Percentiles rank a stretch among this genome's conserved stretches.
phyloP scores from a whole-genome alignment of 441 rosid species.

The Pelargonium myrrhifolium region DNA sequence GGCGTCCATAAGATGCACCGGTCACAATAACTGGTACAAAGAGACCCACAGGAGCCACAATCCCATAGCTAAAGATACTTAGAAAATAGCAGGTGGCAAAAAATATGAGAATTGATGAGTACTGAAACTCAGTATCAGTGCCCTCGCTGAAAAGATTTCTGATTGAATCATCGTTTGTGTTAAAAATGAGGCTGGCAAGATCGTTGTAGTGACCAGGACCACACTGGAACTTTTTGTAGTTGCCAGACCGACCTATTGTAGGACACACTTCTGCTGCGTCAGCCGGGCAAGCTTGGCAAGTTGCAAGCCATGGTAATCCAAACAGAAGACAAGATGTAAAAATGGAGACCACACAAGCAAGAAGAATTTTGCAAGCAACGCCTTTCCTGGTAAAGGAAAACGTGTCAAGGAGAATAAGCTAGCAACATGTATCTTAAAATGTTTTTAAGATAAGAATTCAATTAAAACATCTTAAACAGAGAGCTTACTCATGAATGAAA shows the following conservation, averaged over 20 bases:
- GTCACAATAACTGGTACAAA: conserved; percentile 63
- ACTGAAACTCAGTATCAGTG: conserved; percentile 43
- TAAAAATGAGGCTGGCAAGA: conserved; percentile 58
- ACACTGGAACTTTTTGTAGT: conserved; percentile 80
- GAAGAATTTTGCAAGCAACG: conserved; percentile 53
- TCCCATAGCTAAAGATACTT: conserved; percentile 66
- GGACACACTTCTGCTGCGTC: conserved; percentile 52
- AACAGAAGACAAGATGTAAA: conserved; percentile 73
- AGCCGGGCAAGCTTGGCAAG: conserved; percentile 64
- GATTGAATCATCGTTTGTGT: conserved; percentile 66
- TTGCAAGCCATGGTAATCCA: conserved; percentile 80
- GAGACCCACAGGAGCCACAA: conserved; percentile 67
- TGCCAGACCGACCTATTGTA: conserved; percentile 61
- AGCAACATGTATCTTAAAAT: background rate
- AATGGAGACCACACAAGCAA: conserved; percentile 52
- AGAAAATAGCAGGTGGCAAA: conserved; percentile 46
- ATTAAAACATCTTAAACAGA: background rate
- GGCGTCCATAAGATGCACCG: conserved; percentile 65
- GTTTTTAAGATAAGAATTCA: background rate
- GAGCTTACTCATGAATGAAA: conserved; percentile 69
- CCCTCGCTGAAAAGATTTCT: conserved; percentile 47
- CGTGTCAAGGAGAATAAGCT: background rate
- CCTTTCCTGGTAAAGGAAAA: conserved; percentile 59
- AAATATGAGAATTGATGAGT: conserved; percentile 45
- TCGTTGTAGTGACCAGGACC: conserved; percentile 72